Conservation (phyloP, 2,329 filamentous ascomycete genomes). For the Cladorrhinum sp. region DNA sequence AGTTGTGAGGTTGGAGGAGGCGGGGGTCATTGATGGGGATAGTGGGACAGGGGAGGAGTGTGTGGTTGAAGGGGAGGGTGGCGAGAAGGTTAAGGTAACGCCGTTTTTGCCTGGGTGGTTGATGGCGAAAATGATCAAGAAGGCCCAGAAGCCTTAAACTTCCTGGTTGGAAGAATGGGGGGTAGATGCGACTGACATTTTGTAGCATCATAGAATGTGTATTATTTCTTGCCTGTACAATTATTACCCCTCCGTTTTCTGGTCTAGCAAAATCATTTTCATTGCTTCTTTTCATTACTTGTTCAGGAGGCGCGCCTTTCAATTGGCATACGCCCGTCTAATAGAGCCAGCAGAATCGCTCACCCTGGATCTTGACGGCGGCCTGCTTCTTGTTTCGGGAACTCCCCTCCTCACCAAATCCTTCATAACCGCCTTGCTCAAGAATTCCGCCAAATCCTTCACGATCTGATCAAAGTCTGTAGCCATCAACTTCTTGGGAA, state of each 20-base stretch:
- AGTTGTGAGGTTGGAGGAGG: constrained; percentile 76
- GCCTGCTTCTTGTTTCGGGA: no score
- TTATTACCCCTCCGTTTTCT: not conserved
- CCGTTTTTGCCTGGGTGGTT: constrained; percentile 84
- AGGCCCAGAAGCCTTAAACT: not conserved
- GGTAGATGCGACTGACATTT: not conserved
- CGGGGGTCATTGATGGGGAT: constrained; percentile 60
- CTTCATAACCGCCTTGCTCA: not conserved
- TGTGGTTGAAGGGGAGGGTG: constrained; percentile 41
- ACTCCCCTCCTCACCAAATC: not conserved
- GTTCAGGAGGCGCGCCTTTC: no score
- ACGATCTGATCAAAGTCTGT: not conserved
- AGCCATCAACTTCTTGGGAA: not conserved
- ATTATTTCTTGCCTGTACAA: not conserved
- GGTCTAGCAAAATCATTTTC: not conserved
- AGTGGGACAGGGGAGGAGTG: constrained; percentile 60
- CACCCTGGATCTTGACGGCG: no score
- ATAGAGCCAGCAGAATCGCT: no score
- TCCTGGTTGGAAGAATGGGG: not conserved
- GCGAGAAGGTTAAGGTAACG: constrained; percentile 57
- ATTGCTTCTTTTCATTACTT: no score
- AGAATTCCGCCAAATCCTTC: not conserved
- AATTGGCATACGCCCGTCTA: no score
- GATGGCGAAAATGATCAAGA: constrained; percentile 33
- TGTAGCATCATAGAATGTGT: not conserved